Percentiles rank a stretch among this genome's conserved stretches.
These are phyloP conservation scores for Clathrus columnatus DNA, from an alignment of 768 basidiomycete genomes.

Conservation along the genomic window DNA sequence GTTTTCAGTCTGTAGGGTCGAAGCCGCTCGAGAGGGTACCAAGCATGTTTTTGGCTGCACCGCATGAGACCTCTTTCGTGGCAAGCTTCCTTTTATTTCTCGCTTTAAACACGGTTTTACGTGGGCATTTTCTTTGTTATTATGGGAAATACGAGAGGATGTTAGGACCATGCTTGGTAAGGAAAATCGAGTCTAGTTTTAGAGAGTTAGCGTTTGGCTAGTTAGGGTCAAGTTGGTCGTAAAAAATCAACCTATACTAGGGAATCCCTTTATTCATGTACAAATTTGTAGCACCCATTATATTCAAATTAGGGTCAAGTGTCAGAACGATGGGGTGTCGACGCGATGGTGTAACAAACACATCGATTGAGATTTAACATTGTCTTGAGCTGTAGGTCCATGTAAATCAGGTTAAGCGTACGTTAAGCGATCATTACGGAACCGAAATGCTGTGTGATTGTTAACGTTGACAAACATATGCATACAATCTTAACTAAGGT, in stretches of 20 bases:
- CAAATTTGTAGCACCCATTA: neutral
- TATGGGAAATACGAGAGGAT: neutral
- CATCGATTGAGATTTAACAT: neutral
- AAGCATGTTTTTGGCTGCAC: neutral
- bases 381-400: neutral
- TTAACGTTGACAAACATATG: neutral
- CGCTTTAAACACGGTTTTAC: neutral
- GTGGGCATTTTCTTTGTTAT: conserved; percentile 2
- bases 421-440: neutral
- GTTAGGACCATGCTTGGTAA: conserved; percentile 1
- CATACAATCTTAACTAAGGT: neutral
- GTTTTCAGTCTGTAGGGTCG: neutral
- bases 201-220: neutral
- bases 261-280: neutral
- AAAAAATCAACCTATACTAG: neutral
- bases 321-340: neutral
- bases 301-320: neutral
- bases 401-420: neutral
- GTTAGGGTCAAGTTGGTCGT: neutral
- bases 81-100: neutral
- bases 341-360: neutral
- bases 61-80: neutral
- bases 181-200: neutral
- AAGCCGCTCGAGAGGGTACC: neutral
- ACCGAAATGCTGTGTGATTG: neutral